These are phyloP conservation scores for Monilinia vaccinii-corymbosi DNA, from an alignment of 2,329 filamentous ascomycete species.

Conservation along the genomic window DNA sequence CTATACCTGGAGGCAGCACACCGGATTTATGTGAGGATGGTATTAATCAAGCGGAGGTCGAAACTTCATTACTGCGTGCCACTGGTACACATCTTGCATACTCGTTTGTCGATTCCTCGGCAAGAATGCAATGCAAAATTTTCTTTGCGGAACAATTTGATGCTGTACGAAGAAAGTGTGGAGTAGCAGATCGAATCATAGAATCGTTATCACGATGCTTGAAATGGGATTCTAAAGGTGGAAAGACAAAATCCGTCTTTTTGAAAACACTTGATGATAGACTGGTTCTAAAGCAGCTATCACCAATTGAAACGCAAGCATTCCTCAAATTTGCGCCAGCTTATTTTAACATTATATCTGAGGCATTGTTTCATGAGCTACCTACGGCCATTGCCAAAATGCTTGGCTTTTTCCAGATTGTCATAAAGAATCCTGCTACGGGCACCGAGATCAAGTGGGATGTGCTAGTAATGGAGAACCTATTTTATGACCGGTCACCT, in stretches of 20 bases:
- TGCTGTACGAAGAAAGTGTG: conserved; percentile 84
- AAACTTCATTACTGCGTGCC: conserved; percentile 73
- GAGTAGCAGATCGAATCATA: conserved; percentile 85
- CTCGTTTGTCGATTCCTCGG: conserved; percentile 87
- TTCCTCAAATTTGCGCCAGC: conserved; percentile 94
- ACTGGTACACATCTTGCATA: conserved; percentile 94
- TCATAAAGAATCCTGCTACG: conserved; percentile 89
- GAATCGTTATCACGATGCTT: conserved; percentile 91
- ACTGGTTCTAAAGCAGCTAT: conserved; percentile 71
- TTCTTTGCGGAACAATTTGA: conserved; percentile 99
- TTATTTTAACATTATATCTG: conserved; percentile 95
- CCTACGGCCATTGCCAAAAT: conserved; percentile 98
- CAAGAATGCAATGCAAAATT: conserved; percentile 94
- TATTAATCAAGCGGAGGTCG: conserved; percentile 61
- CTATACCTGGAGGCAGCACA: conserved; percentile 23
- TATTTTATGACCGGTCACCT: conserved; percentile 90
- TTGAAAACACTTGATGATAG: conserved; percentile 93
- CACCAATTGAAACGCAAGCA: conserved; percentile 82
- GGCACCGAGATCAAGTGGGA: conserved; percentile 93
- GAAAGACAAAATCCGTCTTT: conserved; percentile 96
- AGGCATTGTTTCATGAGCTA: conserved; percentile 88
- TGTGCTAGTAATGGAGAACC: conserved; percentile 90
- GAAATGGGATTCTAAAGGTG: conserved; percentile 97
- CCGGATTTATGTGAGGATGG: conserved; percentile 27
- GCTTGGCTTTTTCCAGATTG: conserved; percentile 95